Evolutionary conservation across 148 eudicot genomes (phyloP).

Genomic region (Silene uniflora): DNA sequence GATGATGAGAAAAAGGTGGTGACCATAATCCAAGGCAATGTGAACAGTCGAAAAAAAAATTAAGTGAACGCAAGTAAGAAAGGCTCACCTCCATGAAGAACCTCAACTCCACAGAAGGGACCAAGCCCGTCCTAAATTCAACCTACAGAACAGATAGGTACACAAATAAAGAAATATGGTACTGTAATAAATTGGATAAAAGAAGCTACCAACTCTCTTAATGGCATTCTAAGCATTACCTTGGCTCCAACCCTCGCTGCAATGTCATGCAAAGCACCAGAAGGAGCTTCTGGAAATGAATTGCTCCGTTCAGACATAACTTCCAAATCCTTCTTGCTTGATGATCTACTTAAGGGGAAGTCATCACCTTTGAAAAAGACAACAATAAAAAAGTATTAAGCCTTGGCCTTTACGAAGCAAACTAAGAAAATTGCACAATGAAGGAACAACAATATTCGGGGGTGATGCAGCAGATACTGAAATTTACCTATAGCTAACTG

Average conservation of each 20-base stretch:
- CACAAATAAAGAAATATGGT: conserved; percentile 3
- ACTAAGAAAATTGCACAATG: neutral
- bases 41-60: neutral
- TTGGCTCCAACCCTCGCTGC: conserved; percentile 77
- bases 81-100: conserved; percentile 55
- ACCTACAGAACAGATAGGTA: conserved; percentile 42
- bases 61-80: neutral
- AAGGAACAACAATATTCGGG: neutral
- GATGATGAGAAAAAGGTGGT: neutral
- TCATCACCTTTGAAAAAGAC: conserved; percentile 51
- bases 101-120: conserved; percentile 52
- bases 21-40: neutral
- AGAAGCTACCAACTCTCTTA: neutral
- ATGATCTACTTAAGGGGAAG: conserved; percentile 42
- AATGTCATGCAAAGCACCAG: conserved; percentile 76
- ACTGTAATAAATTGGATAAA: neutral
- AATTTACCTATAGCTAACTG: neutral
- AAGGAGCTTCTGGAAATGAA: conserved; percentile 49
- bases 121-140: conserved; percentile 60
- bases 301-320: conserved; percentile 43
- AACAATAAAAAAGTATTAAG: neutral
- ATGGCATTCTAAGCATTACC: conserved; percentile 37
- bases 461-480: neutral
- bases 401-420: too few relatives aligned
- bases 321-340: conserved; percentile 56